Evolutionary conservation across 768 basidiomycete species (phyloP).

Genomic region (Suillus discolor): DNA sequence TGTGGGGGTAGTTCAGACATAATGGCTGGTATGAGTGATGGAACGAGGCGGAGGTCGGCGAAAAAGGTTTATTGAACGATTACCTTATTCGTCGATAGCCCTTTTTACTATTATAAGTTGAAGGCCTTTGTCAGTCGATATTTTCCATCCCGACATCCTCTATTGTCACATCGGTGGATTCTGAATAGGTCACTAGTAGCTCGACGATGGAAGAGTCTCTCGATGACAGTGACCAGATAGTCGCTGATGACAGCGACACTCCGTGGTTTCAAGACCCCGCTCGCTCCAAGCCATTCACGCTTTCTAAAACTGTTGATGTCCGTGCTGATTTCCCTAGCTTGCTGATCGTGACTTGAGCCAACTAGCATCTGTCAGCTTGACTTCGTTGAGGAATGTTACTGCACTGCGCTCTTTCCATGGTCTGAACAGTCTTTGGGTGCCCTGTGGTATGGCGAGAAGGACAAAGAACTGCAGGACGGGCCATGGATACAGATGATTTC

Average conservation of each 20-base stretch:
- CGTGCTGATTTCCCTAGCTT: conserved; percentile 25
- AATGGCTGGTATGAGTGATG: conserved; percentile 11
- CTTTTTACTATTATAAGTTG: background rate
- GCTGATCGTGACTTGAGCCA: conserved; percentile 15
- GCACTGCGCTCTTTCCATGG: conserved; percentile 51
- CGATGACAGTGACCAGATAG: background rate
- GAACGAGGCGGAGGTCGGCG: conserved; percentile 4
- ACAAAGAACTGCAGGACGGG: conserved; percentile 28
- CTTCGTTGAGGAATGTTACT: conserved; percentile 38
- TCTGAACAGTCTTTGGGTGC: conserved; percentile 37
- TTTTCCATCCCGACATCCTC: background rate
- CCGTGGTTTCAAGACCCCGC: conserved; percentile 24
- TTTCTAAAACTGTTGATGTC: conserved; percentile 47
- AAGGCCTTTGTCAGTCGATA: background rate
- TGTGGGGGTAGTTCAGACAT: conserved; percentile 24
- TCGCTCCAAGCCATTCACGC: conserved; percentile 41
- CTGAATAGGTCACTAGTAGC: background rate
- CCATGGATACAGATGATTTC: conserved; percentile 50
- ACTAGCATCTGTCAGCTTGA: conserved; percentile 20
- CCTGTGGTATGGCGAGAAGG: conserved; percentile 39
- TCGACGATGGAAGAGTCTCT: background rate
- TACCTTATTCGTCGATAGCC: conserved; percentile 26
- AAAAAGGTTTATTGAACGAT: conserved; percentile 8
- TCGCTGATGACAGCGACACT: background rate
- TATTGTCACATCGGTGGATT: background rate